A percentile compares a stretch with the other conserved stretches of the same genome.
Evolutionary conservation across 495 filamentous ascomycete species (phyloP).

Genomic region (Trichoderma asperelloides): DNA sequence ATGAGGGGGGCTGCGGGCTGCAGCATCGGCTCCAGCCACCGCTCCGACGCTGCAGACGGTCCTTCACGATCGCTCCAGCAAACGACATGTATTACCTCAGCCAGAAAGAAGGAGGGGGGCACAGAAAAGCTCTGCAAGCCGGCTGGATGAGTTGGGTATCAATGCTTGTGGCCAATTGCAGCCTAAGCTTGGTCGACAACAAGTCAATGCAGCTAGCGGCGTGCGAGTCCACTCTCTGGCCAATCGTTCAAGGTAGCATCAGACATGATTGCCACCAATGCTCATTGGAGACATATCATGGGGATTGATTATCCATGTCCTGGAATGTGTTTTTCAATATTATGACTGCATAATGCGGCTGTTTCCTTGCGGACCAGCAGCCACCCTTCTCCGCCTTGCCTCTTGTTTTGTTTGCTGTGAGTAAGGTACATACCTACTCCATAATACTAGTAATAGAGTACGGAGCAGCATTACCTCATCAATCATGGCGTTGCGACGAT

Average conservation of each 20-base stretch:
- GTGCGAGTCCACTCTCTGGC: neutral
- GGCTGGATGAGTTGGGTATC: constrained; percentile 21
- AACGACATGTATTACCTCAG: neutral
- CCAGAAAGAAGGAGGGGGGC: neutral
- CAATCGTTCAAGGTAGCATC: constrained; percentile 7
- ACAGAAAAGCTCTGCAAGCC: neutral
- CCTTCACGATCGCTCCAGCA: too few relatives aligned
- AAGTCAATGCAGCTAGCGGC: constrained; percentile 1
- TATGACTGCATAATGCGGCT: neutral
- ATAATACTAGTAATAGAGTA: neutral
- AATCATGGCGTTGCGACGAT: too few relatives aligned
- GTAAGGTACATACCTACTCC: neutral
- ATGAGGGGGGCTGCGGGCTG: too few relatives aligned
- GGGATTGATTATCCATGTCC: neutral
- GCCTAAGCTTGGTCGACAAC: constrained; percentile 19
- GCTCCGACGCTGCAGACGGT: too few relatives aligned
- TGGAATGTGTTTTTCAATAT: neutral
- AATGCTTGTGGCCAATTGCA: constrained; percentile 21
- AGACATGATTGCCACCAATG: constrained; percentile 10
- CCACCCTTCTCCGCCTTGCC: neutral
- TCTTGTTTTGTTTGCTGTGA: neutral
- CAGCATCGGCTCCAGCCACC: too few relatives aligned
- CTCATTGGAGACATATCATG: neutral
- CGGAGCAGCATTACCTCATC: too few relatives aligned
- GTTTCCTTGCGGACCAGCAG: neutral